A percentile compares a stretch with the other conserved stretches of the same genome.
phyloP scores from a whole-genome alignment of 768 basidiomycete genomes.

The Agaricus bisporus region DNA sequence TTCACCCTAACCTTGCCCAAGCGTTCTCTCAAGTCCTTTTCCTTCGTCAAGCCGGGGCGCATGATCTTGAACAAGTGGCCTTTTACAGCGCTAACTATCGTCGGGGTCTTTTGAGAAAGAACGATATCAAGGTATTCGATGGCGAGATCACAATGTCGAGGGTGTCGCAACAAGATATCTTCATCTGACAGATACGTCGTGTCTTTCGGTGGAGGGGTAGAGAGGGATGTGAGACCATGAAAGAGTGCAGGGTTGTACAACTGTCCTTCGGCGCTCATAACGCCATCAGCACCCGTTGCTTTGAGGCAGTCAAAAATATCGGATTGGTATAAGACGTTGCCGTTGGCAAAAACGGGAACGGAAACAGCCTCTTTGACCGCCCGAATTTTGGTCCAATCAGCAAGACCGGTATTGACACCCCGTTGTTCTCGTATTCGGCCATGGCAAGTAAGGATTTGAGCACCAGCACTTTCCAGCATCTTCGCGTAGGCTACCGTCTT shows the following conservation, averaged over 20 bases:
- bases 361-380: constrained; percentile 88
- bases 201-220: constrained; percentile 7
- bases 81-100: constrained; percentile 72
- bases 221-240: constrained; percentile 23
- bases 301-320: constrained; percentile 77
- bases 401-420: constrained; percentile 78
- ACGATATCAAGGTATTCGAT: constrained; percentile 86
- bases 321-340: constrained; percentile 85
- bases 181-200: constrained; percentile 21
- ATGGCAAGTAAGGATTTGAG: constrained; percentile 92
- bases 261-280: constrained; percentile 95
- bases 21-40: constrained; percentile 67
- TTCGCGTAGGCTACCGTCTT: constrained; percentile 91
- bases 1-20: constrained; percentile 47
- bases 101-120: constrained; percentile 58
- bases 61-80: constrained; percentile 92
- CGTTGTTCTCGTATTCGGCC: constrained; percentile 90
- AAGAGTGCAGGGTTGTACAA: constrained; percentile 90
- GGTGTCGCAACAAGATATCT: constrained; percentile 40
- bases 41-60: constrained; percentile 62
- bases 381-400: constrained; percentile 85
- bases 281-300: constrained; percentile 83
- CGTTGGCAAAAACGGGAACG: constrained; percentile 95
- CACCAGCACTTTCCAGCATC: constrained; percentile 94
- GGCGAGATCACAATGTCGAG: constrained; percentile 61